Base-by-base conservation (phyloP, 192 early-diverging fungal genomes). In the Phlyctochytrium bullatum region DNA sequence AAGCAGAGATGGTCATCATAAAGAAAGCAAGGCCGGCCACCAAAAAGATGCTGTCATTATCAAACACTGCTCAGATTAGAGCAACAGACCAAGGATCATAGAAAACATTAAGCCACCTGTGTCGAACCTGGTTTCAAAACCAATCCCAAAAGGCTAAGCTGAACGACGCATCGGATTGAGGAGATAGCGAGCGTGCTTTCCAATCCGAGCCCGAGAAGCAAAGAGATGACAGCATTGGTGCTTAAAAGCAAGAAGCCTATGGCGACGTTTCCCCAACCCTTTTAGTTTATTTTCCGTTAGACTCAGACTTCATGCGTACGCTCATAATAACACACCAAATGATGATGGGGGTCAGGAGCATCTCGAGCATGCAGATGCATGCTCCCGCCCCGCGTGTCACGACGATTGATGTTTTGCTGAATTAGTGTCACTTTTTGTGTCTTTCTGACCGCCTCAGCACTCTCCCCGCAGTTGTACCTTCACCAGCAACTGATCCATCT, bases 131-230 rank as follows among this genome's bases (percentile, higher is more conserved):
- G 75, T 30, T 73, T 52, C 27, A 73, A 31, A 6, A 27, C 52
- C 3, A 64, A 61, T 79, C 88, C 88, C 79, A 95, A 86, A 24
- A 90, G 58, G 1, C 88, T 86, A 34, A 95, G 78, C 66, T 95
- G 93, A 23, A 89, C 77, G 28, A 93, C 69, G 58, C 72, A 73
- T 29, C 92, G 85, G 56, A 86, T 59, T 0, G 90, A 79, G 3
- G 89, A 78, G 3, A 93, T 74, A 14, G 91, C 73, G 6, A 95
- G 68, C 1, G 84, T 84, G n/a, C 54, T 71, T 68, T 86, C 86
- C 3, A 95, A 65, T 1, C 85, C 82, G 24, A 93, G 79, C 0
- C 88, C 85, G 23, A 95, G 74, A 47, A 69, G 74, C n/a, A 81
- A 34, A 0, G 89, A 90, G 25, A 90, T 72, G 1, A 60, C 57